These are phyloP conservation scores for Penicillium herquei DNA, from an alignment of 495 filamentous ascomycete genomes.

Conservation along the genomic window DNA sequence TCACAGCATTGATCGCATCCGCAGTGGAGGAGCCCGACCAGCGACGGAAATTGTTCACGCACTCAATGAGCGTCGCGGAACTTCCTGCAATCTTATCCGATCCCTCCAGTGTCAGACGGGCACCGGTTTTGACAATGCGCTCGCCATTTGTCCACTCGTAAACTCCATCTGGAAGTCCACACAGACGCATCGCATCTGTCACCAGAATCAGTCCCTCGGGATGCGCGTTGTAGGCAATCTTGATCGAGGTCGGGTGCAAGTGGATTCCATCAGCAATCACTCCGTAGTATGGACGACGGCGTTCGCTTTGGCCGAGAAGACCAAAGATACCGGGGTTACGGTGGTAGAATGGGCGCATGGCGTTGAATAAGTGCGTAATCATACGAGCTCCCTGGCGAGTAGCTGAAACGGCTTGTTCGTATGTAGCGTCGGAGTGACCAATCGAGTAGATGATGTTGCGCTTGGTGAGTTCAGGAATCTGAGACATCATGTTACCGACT, in stretches of 20 bases:
- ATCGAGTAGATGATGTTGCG: constrained; percentile 69
- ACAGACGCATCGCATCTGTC: constrained; percentile 61
- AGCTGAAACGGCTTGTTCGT: constrained; percentile 66
- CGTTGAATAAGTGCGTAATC: constrained; percentile 90
- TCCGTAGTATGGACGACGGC: constrained; percentile 54
- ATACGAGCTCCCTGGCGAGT: constrained; percentile 71
- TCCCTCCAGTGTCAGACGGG: constrained; percentile 64
- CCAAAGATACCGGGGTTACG: constrained; percentile 84
- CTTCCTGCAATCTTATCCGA: constrained; percentile 71
- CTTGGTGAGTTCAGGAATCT: constrained; percentile 59
- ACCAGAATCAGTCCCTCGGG: constrained; percentile 57
- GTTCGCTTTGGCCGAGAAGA: constrained; percentile 55
- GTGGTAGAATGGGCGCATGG: constrained; percentile 82
- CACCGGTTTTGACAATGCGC: constrained; percentile 64
- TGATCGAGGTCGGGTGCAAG: constrained; percentile 58
- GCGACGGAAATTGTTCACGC: constrained; percentile 74
- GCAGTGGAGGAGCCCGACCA: constrained; percentile 66
- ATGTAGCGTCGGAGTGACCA: constrained; percentile 80
- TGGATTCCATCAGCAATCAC: constrained; percentile 65
- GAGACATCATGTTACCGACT: constrained; percentile 56
- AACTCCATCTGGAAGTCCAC: constrained; percentile 69
- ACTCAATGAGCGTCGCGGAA: constrained; percentile 72
- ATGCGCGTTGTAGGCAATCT: constrained; percentile 58
- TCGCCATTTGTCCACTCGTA: constrained; percentile 81
- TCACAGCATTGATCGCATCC: constrained; percentile 66